Conservation (phyloP, 768 basidiomycete species). For the Phylloporus scabripes region DNA sequence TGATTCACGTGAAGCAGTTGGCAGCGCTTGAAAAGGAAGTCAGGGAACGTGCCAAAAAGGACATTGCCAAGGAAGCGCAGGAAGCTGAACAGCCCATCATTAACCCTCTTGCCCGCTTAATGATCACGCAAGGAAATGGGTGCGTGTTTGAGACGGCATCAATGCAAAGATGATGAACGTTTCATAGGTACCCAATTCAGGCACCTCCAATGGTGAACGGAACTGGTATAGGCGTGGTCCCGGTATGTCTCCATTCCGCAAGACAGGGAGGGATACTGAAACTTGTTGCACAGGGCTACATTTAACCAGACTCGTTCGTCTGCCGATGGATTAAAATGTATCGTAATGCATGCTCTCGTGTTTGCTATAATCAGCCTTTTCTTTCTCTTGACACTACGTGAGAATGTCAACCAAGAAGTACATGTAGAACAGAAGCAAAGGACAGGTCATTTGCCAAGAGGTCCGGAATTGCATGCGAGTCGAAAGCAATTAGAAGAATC, state of each 20-base stretch:
- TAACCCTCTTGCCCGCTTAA: constrained; percentile 62
- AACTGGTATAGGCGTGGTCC: constrained; percentile 47
- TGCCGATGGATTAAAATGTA: constrained; percentile 15
- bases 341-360: constrained; percentile 21
- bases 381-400: background rate
- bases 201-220: constrained; percentile 59
- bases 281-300: constrained; percentile 43
- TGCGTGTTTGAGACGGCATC: constrained; percentile 18
- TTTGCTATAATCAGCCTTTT: constrained; percentile 22
- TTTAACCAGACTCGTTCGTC: constrained; percentile 21
- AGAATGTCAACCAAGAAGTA: constrained; percentile 12
- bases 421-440: constrained; percentile 1
- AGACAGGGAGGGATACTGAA: constrained; percentile 5
- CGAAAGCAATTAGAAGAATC: constrained; percentile 18
- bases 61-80: constrained; percentile 81
- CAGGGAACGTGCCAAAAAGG: constrained; percentile 80
- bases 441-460: background rate
- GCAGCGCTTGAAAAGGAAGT: constrained; percentile 83
- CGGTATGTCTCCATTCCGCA: constrained; percentile 39
- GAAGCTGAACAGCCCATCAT: constrained; percentile 86
- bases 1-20: constrained; percentile 39
- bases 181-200: constrained; percentile 52
- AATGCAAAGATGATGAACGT: constrained; percentile 2
- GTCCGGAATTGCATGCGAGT: background rate
- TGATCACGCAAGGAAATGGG: constrained; percentile 75